Evolutionary conservation across 108 stramenopile species (phyloP).

Genomic region (Licmophora abbreviata): DNA sequence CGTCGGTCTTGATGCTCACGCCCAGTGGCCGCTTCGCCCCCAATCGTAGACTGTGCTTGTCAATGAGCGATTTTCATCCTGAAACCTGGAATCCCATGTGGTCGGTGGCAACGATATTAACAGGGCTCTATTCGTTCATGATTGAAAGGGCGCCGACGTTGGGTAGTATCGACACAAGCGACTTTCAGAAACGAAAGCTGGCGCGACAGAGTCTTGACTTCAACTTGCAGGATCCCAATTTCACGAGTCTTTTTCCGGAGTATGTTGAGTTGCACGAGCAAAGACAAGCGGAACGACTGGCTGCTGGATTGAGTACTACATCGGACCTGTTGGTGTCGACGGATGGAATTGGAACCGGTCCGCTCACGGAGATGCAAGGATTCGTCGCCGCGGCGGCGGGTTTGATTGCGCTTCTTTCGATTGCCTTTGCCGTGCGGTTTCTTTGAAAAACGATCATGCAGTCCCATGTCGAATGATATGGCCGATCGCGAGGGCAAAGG

Average conservation of each 20-base stretch:
- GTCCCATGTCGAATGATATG: too few relatives aligned
- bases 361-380: slow-evolving; percentile 6
- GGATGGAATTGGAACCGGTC: slow-evolving; percentile 7
- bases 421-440: slow-evolving; percentile 54
- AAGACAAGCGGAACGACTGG: slow-evolving; percentile 32
- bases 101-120: slow-evolving; percentile 90
- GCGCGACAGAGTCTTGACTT: slow-evolving; percentile 80
- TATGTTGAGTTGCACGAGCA: slow-evolving; percentile 59
- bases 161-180: slow-evolving; percentile 78
- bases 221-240: slow-evolving; percentile 62
- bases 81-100: slow-evolving; percentile 94
- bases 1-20: slow-evolving; percentile 91
- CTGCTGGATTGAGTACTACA: slow-evolving; percentile 5
- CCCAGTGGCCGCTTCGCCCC: slow-evolving; percentile 87
- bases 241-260: slow-evolving; percentile 72
- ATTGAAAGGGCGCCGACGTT: slow-evolving; percentile 80
- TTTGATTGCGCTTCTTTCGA: slow-evolving; percentile 54
- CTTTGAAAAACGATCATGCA: slow-evolving; percentile 25
- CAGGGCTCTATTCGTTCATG: slow-evolving; percentile 96
- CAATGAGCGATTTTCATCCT: slow-evolving; percentile 93
- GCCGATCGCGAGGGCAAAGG: too few relatives aligned
- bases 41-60: slow-evolving; percentile 77
- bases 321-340: slow-evolving; percentile 6
- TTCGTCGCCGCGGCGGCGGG: slow-evolving; percentile 53
- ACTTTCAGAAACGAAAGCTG: slow-evolving; percentile 54